Percentiles rank a stretch among this genome's conserved stretches.
phyloP scores from a whole-genome alignment of 495 filamentous ascomycete species.

The Chaetomium tenue region DNA sequence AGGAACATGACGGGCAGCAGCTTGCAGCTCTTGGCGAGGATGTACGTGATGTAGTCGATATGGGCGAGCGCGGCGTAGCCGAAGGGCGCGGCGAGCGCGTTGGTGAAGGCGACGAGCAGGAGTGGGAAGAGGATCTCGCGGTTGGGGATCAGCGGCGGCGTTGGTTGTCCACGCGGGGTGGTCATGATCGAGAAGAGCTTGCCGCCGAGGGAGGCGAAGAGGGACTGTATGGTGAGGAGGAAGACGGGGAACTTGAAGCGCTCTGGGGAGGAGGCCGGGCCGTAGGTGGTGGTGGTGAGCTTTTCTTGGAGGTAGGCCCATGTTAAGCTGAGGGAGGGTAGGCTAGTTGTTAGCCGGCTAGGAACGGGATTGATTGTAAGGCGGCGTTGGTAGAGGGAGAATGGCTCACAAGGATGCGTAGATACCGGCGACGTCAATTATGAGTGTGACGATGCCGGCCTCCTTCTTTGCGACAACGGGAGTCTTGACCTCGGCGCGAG shows the following conservation, averaged over 20 bases:
- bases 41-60: conserved; percentile 98
- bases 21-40: conserved; percentile 97
- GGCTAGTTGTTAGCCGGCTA: conserved; percentile 1
- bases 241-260: conserved; percentile 91
- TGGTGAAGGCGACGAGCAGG: conserved; percentile 79
- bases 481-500: conserved; percentile 22
- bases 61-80: conserved; percentile 91
- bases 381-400: not conserved
- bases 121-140: conserved; percentile 71
- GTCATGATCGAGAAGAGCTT: conserved; percentile 74
- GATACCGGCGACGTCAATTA: conserved; percentile 87
- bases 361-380: not conserved
- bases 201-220: conserved; percentile 79
- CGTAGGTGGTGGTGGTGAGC: conserved; percentile 92
- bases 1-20: conserved; percentile 96
- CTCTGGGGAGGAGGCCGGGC: conserved; percentile 54
- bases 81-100: conserved; percentile 86
- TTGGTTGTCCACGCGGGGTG: conserved; percentile 49
- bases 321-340: conserved; percentile 61
- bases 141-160: conserved; percentile 73
- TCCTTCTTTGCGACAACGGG: conserved; percentile 40
- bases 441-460: conserved; percentile 64
- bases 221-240: conserved; percentile 92
- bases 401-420: conserved; percentile 85
- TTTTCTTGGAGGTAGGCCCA: conserved; percentile 98